phyloP scores from a whole-genome alignment of 2,329 filamentous ascomycete species.

The Colletotrichum graminicola region DNA sequence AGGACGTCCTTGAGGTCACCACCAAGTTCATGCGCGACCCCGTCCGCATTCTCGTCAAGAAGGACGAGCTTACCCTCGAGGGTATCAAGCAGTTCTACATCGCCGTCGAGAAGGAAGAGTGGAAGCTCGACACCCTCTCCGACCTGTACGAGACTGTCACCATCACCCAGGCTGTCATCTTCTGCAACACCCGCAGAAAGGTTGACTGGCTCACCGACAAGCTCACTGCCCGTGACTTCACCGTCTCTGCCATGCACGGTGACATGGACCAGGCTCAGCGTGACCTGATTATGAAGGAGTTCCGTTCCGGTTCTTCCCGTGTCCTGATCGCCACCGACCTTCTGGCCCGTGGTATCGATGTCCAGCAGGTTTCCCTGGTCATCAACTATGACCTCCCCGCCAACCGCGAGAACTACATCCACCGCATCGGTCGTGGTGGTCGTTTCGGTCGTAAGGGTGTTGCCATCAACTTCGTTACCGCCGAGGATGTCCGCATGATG shows the following conservation, averaged over 20 bases:
- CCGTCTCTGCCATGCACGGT: constrained; percentile 99
- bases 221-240: constrained; percentile 98
- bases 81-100: constrained; percentile 99
- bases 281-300: constrained; percentile 99
- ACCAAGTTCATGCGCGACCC: constrained; percentile 99
- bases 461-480: constrained; percentile 99
- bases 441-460: constrained; percentile 99
- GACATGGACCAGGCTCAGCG: constrained; percentile 99
- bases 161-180: constrained; percentile 99
- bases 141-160: constrained; percentile 99
- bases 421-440: constrained; percentile 99
- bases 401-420: constrained; percentile 99
- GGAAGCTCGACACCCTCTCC: constrained; percentile 99
- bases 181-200: constrained; percentile 99
- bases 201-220: constrained; percentile 99
- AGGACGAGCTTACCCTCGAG: constrained; percentile 98
- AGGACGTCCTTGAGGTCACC: constrained; percentile 98
- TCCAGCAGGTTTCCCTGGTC: constrained; percentile 99
- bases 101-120: constrained; percentile 99
- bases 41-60: constrained; percentile 99
- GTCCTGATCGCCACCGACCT: constrained; percentile 98
- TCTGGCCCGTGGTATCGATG: constrained; percentile 98
- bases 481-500: constrained; percentile 99
- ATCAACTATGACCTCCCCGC: constrained; percentile 99
- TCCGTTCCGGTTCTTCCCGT: constrained; percentile 98